Conservation (phyloP, 2,329 filamentous ascomycete species). For the Leptographium lundbergii region DNA sequence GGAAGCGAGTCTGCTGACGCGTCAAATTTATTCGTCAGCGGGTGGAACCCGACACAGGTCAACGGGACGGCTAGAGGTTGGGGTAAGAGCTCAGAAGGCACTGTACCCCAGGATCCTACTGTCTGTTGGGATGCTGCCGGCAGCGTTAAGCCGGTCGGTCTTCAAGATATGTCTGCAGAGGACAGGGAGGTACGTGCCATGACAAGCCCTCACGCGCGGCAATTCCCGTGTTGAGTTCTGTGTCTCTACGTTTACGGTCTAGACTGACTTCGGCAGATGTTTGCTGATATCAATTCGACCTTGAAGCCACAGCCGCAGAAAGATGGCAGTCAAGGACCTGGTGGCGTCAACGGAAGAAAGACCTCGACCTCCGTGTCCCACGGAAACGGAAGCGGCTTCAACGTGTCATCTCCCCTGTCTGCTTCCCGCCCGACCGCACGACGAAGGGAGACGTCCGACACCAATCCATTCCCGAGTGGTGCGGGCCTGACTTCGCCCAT, state of each 20-base stretch:
- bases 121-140: slow-evolving; percentile 79
- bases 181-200: slow-evolving; percentile 42
- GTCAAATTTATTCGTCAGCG: slow-evolving; percentile 55
- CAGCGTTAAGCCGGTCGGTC: slow-evolving; percentile 54
- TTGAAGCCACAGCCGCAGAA: slow-evolving; percentile 76
- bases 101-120: slow-evolving; percentile 68
- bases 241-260: not conserved
- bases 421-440: slow-evolving; percentile 60
- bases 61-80: slow-evolving; percentile 58
- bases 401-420: slow-evolving; percentile 59
- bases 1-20: slow-evolving; percentile 39
- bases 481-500: slow-evolving; percentile 47
- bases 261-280: slow-evolving; percentile 41
- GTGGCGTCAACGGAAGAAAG: slow-evolving; percentile 56
- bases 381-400: slow-evolving; percentile 53
- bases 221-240: not conserved
- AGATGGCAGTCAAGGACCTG: slow-evolving; percentile 45
- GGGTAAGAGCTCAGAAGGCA: slow-evolving; percentile 65
- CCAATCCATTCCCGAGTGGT: slow-evolving; percentile 45
- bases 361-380: slow-evolving; percentile 73
- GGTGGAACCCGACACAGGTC: slow-evolving; percentile 65
- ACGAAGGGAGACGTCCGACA: slow-evolving; percentile 68
- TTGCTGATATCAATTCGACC: slow-evolving; percentile 85
- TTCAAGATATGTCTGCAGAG: slow-evolving; percentile 54
- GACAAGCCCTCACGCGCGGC: not conserved